phyloP scores from a whole-genome alignment of 441 rosid species.

The Populus trichocarpa region DNA sequence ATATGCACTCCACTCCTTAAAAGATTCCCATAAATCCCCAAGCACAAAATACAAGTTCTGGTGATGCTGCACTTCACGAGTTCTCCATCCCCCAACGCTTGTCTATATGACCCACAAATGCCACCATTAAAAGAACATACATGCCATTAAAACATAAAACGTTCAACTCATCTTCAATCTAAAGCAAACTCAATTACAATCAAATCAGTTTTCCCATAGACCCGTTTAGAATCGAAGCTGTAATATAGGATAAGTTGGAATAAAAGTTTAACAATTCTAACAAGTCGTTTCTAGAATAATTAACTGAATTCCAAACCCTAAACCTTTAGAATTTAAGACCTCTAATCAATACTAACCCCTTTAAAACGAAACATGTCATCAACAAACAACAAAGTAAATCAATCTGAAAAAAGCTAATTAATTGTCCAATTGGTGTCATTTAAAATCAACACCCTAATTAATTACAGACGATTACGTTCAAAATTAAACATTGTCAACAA shows the following conservation, averaged over 20 bases:
- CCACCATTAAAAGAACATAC: not conserved
- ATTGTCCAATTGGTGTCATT: not conserved
- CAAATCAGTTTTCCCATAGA: not conserved
- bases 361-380: not conserved
- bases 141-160: too few species aligned
- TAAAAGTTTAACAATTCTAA: not conserved
- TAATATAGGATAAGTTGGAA: not conserved
- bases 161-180: not conserved
- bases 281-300: not conserved
- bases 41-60: slow-evolving; percentile 50
- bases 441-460: not conserved
- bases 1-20: slow-evolving; percentile 86
- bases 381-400: not conserved
- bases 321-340: not conserved
- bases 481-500: not conserved
- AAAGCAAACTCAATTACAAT: not conserved
- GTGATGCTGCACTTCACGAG: slow-evolving; percentile 28
- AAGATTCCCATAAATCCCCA: slow-evolving; percentile 82
- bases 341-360: not conserved
- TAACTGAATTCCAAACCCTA: slow-evolving; percentile 3
- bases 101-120: slow-evolving; percentile 36
- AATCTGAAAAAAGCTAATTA: not conserved
- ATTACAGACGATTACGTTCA: not conserved
- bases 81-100: slow-evolving; percentile 51
- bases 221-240: not conserved